Percentiles rank a stretch among this genome's conserved stretches.
Conservation (phyloP, 352 stramenopile species). For the Pythium phragmitis region DNA sequence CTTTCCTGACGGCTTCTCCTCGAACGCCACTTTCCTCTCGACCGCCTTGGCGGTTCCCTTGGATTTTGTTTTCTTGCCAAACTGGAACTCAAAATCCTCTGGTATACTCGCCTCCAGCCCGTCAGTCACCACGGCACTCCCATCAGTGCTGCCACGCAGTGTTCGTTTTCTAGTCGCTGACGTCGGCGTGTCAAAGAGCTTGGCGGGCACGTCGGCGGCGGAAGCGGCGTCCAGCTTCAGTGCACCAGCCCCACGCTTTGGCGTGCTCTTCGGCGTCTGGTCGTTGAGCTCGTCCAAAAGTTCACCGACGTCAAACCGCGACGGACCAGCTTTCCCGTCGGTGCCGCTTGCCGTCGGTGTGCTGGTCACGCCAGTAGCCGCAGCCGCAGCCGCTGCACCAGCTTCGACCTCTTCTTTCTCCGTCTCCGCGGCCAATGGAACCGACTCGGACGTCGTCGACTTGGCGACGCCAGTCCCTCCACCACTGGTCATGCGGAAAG, state of each 20-base stretch:
- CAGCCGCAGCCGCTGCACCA: too few species aligned
- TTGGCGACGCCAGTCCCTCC: neutral
- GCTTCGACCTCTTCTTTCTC: neutral
- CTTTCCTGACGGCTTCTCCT: conserved; percentile 7
- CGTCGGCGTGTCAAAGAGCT: conserved; percentile 54
- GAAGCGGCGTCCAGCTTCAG: conserved; percentile 4
- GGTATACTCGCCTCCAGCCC: conserved; percentile 22
- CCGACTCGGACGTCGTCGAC: neutral
- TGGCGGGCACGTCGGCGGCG: conserved; percentile 34
- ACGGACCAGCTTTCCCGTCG: conserved; percentile 2
- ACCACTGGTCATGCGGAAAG: conserved; percentile 30
- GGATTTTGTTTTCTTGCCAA: conserved; percentile 29
- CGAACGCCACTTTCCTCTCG: conserved; percentile 30
- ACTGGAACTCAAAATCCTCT: conserved; percentile 37
- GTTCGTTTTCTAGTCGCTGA: conserved; percentile 16
- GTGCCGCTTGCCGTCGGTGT: neutral
- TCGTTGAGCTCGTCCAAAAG: conserved; percentile 31
- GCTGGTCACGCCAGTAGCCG: neutral
- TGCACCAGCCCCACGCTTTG: neutral
- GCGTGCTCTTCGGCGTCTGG: conserved; percentile 13
- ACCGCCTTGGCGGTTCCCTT: conserved; percentile 17
- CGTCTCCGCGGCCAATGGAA: neutral
- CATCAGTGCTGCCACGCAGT: neutral
- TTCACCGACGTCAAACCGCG: conserved; percentile 35
- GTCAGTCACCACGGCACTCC: neutral